A percentile compares a stretch with the other conserved stretches of the same genome.
Evolutionary conservation across 495 filamentous ascomycete species (phyloP).

Genomic region (Neurospora tetrasperma): DNA sequence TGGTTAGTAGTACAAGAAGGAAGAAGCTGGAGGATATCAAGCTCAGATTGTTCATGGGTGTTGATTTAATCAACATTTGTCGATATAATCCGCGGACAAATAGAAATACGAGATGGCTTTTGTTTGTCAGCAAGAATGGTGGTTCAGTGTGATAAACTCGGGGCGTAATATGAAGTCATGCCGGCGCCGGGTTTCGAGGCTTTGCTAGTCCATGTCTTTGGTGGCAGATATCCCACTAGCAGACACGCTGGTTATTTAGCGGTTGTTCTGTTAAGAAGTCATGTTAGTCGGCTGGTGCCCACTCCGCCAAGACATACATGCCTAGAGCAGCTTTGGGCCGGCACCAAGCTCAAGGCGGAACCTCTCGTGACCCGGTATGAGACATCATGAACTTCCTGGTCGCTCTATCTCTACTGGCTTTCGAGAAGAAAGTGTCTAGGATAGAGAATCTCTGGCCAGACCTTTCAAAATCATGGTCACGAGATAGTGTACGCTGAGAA

Average conservation of each 20-base stretch:
- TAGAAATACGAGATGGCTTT: not conserved
- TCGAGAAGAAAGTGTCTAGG: not conserved
- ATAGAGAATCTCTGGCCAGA: not conserved
- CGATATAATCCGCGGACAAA: not conserved
- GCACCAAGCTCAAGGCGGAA: not conserved
- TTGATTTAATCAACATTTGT: not conserved
- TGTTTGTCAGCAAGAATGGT: not conserved
- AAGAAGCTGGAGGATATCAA: not conserved
- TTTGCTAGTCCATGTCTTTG: not conserved
- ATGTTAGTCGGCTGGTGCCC: not conserved
- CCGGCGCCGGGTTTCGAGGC: not conserved
- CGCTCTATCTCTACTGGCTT: not conserved
- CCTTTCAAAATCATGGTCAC: not conserved
- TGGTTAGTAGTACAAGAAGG: no score
- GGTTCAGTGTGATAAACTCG: not conserved
- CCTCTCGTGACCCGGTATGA: not conserved
- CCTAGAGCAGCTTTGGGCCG: not conserved
- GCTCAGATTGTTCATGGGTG: not conserved
- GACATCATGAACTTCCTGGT: not conserved
- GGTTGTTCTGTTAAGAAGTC: not conserved
- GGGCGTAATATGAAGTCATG: not conserved
- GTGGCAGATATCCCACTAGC: not conserved
- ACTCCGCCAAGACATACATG: not conserved
- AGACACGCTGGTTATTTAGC: not conserved
- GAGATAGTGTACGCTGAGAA: not conserved